Evolutionary conservation across 2,329 filamentous ascomycete genomes (phyloP).

Genomic region (Ophiostoma quercus): DNA sequence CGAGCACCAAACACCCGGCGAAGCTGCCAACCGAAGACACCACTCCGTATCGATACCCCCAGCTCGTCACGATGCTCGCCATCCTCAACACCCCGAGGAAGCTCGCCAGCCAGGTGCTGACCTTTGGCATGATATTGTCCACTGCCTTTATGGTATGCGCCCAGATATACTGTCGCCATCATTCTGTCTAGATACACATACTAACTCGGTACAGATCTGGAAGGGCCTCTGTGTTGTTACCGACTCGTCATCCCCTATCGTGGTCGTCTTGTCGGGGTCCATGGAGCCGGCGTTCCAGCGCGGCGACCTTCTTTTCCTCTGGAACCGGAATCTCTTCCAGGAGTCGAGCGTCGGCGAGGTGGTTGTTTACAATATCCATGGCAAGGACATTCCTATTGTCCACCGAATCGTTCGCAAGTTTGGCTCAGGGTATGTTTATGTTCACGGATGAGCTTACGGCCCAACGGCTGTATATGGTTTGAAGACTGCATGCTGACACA

Average conservation of each 20-base stretch:
- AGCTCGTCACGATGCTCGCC: slow-evolving; percentile 55
- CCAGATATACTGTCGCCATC: neutral
- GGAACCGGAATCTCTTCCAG: slow-evolving; percentile 62
- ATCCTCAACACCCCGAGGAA: slow-evolving; percentile 71
- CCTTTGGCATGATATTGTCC: slow-evolving; percentile 84
- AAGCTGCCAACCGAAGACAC: neutral
- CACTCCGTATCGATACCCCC: neutral
- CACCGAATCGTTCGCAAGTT: slow-evolving; percentile 81
- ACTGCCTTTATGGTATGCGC: slow-evolving; percentile 75
- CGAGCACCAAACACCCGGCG: neutral
- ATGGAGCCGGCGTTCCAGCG: slow-evolving; percentile 82
- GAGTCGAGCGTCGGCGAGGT: slow-evolving; percentile 49
- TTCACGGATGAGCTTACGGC: neutral
- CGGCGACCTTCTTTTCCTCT: slow-evolving; percentile 69
- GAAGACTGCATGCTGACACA: neutral
- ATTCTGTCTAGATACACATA: neutral
- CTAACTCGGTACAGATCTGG: slow-evolving; percentile 58
- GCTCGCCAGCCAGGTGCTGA: slow-evolving; percentile 73
- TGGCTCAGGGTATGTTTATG: slow-evolving; percentile 48
- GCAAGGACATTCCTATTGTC: slow-evolving; percentile 96
- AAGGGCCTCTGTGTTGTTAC: slow-evolving; percentile 78
- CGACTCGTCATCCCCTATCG: slow-evolving; percentile 71
- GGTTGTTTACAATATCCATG: slow-evolving; percentile 73
- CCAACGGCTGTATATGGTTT: neutral
- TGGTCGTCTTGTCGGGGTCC: slow-evolving; percentile 76